Base-by-base conservation (phyloP, 768 basidiomycete species). In the Collybia mongolica region DNA sequence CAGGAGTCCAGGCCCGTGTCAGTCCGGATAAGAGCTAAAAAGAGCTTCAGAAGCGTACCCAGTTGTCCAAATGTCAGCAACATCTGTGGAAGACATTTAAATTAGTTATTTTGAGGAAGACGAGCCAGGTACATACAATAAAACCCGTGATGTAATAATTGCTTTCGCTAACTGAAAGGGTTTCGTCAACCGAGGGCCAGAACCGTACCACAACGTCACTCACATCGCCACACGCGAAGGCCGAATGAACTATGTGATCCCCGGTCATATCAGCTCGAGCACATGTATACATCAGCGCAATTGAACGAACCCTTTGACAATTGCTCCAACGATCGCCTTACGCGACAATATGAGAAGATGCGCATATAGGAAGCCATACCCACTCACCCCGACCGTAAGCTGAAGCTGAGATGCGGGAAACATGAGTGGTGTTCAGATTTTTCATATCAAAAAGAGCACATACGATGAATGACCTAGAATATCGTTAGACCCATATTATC, bases 161-260 rank as follows among this genome's bases (percentile, higher is more conserved):
- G 28, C 71, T 67, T 29, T 75, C 68, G 66, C 84, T 86, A 55
- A 87, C 84, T 86, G 44, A 44, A 45, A 36, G 24, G 8, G 20
- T 45, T 17, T 5, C 26, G 18, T 24, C 24, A 5, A 3, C 15
- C 23, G 24, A 37, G 6, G 24, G 14, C 3, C 20, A 44, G n/a
- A 14, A 32, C 5, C 11, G 29, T 5, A 6, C 15, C 44, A 14
- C 11, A 23, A 17, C 5, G 41, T 15, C 18, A 60, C 74, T 57
- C 60, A 86, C 84, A 86, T 65, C 84, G 65, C 79, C 82, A 87
- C 18, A 86, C 84, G 22, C 83, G 75, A 45, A 83, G 60, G 0
- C 73, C 76, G 49, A 85, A 86, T 44, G 74, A 73, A 26, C 83
- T 84, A 46, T n/a, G 51, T 17, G 26, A 19, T 28, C 32, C 15